These are phyloP conservation scores for Crithidia acanthocephali DNA, from an alignment of 208 protist species.

Conservation along the genomic window DNA sequence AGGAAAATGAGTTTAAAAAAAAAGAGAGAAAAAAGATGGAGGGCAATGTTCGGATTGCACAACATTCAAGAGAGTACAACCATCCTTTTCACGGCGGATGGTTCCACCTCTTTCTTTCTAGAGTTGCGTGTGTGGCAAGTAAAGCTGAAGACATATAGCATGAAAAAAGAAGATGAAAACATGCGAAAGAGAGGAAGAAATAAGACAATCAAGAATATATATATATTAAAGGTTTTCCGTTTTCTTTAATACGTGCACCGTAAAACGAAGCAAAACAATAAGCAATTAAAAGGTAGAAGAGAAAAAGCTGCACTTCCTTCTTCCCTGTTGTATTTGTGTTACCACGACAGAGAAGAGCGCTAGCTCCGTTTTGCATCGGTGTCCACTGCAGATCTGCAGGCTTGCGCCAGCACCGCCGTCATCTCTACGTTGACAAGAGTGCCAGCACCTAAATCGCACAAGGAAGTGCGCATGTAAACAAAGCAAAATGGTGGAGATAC, in stretches of 20 bases:
- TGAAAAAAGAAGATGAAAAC: neutral
- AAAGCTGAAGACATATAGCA: too few species aligned
- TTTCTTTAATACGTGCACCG: too few species aligned
- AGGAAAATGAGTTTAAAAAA: too few species aligned
- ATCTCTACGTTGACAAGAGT: too few species aligned
- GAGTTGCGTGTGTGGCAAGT: too few species aligned
- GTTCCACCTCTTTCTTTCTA: too few species aligned
- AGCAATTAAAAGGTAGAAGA: neutral
- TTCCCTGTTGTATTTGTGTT: slow-evolving; percentile 8
- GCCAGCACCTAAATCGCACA: too few species aligned
- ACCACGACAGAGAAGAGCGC: slow-evolving; percentile 8
- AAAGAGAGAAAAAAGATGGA: slow-evolving; percentile 3
- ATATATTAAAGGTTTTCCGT: too few species aligned
- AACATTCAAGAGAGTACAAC: neutral
- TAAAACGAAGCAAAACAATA: neutral
- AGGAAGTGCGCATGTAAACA: too few species aligned
- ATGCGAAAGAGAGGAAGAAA: neutral
- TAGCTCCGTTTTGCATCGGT: neutral
- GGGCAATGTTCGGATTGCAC: neutral
- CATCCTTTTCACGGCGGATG: too few species aligned
- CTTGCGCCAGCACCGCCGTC: neutral
- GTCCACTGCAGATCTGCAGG: neutral
- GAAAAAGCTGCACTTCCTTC: neutral
- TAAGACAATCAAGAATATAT: too few species aligned
- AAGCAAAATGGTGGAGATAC: too few species aligned